phyloP scores from a whole-genome alignment of 2,329 filamentous ascomycete species.

The Geosmithia flava region DNA sequence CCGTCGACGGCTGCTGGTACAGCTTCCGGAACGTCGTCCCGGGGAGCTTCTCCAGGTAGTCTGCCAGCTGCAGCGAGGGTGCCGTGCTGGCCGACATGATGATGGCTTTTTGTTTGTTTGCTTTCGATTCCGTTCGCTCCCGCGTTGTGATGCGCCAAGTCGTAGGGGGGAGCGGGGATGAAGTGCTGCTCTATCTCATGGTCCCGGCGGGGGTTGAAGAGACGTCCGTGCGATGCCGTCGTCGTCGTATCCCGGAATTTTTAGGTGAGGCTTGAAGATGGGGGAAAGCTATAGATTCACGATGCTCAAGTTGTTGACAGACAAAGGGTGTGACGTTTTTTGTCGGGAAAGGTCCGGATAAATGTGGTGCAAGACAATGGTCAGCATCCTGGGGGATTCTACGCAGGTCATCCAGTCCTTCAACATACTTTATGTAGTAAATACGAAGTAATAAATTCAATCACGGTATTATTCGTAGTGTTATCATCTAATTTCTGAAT shows the following conservation, averaged over 20 bases:
- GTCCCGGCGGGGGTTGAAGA: not conserved
- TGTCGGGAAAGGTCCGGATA: not conserved
- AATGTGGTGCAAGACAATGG: not conserved
- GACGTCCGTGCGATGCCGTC: not conserved
- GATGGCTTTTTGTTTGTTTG: constrained; percentile 3
- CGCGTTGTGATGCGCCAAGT: constrained; percentile 2
- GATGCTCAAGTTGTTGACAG: not conserved
- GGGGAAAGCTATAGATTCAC: constrained; percentile 11
- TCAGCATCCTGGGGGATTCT: too few species aligned
- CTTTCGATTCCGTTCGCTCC: not conserved
- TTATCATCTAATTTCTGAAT: too few species aligned
- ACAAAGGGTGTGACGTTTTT: not conserved
- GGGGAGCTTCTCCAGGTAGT: constrained; percentile 86
- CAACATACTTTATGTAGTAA: too few species aligned
- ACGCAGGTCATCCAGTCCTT: too few species aligned
- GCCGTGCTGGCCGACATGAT: constrained; percentile 32
- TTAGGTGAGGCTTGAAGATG: constrained; percentile 3
- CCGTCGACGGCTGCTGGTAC: constrained; percentile 92
- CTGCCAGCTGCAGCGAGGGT: constrained; percentile 53
- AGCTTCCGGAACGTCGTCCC: constrained; percentile 83
- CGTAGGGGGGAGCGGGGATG: not conserved
- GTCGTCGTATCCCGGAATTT: not conserved
- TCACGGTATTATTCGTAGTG: too few species aligned
- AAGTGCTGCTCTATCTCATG: not conserved
- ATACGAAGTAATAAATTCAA: too few species aligned